Conservation (phyloP, 176 grass and related monocot genomes). For the Phyllostachys edulis region DNA sequence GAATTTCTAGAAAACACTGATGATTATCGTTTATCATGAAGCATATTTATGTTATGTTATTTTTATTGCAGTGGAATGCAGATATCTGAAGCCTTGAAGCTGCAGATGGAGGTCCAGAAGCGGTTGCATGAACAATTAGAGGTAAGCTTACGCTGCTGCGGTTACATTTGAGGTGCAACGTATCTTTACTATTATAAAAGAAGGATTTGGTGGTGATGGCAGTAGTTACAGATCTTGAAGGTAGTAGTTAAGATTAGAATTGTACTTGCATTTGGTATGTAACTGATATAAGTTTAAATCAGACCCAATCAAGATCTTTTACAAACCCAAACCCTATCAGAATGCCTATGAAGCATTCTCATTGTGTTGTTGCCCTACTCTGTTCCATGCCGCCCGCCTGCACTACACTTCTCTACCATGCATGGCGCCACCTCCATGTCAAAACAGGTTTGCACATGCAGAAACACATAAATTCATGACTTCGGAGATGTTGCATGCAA, state of each 20-base stretch:
- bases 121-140: conserved; percentile 46
- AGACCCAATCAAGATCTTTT: neutral
- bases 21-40: neutral
- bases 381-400: neutral
- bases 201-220: no score
- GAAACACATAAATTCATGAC: neutral
- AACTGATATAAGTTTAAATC: neutral
- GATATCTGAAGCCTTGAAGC: conserved; percentile 45
- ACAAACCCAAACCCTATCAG: neutral
- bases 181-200: no score
- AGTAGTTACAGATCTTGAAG: neutral
- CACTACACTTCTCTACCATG: neutral
- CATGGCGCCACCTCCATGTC: neutral
- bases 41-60: neutral
- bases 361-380: neutral
- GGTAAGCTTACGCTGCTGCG: conserved; percentile 23
- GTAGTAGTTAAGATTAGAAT: neutral
- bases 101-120: conserved; percentile 37
- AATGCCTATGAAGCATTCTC: neutral
- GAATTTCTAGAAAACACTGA: neutral
- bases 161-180: neutral
- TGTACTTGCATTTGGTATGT: neutral
- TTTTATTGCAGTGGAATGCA: conserved; percentile 29
- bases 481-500: neutral
- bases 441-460: neutral